Percentiles rank a stretch among this genome's conserved stretches.
Evolutionary conservation across 352 stramenopile genomes (phyloP).

Genomic region (Pythium insidiosum): DNA sequence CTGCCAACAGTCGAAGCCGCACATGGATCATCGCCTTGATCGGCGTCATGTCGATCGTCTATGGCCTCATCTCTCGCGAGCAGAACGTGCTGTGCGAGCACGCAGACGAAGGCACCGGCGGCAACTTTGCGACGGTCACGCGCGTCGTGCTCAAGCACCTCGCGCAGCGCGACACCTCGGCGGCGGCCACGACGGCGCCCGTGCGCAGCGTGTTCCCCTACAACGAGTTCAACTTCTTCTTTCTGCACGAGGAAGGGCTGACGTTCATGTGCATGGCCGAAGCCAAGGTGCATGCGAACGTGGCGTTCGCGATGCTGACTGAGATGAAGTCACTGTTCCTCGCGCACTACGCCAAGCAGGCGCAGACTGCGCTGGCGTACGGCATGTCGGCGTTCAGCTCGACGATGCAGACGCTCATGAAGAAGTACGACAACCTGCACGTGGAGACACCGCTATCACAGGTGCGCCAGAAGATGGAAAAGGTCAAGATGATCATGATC

Average conservation of each 20-base stretch:
- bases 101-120: slow-evolving; percentile 43
- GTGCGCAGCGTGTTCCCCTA: slow-evolving; percentile 66
- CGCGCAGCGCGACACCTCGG: slow-evolving; percentile 42
- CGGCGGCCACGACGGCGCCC: slow-evolving; percentile 6
- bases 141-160: slow-evolving; percentile 68
- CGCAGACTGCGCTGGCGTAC: slow-evolving; percentile 62
- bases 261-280: slow-evolving; percentile 83
- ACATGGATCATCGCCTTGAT: too few relatives aligned
- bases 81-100: slow-evolving; percentile 77
- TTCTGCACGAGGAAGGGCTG: slow-evolving; percentile 58
- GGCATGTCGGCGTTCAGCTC: slow-evolving; percentile 54
- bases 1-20: too few relatives aligned
- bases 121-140: slow-evolving; percentile 73
- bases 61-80: slow-evolving; percentile 56
- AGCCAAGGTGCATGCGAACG: slow-evolving; percentile 61
- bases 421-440: slow-evolving; percentile 82
- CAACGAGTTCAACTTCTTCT: slow-evolving; percentile 81
- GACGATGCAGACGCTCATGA: slow-evolving; percentile 58
- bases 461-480: slow-evolving; percentile 95
- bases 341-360: slow-evolving; percentile 48
- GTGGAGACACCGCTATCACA: slow-evolving; percentile 70
- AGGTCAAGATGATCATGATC: slow-evolving; percentile 98
- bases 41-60: slow-evolving; percentile 83
- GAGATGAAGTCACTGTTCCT: slow-evolving; percentile 64
- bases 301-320: slow-evolving; percentile 64